Conservation (phyloP, 2,329 filamentous ascomycete genomes). For the Fusarium staphyleae region DNA sequence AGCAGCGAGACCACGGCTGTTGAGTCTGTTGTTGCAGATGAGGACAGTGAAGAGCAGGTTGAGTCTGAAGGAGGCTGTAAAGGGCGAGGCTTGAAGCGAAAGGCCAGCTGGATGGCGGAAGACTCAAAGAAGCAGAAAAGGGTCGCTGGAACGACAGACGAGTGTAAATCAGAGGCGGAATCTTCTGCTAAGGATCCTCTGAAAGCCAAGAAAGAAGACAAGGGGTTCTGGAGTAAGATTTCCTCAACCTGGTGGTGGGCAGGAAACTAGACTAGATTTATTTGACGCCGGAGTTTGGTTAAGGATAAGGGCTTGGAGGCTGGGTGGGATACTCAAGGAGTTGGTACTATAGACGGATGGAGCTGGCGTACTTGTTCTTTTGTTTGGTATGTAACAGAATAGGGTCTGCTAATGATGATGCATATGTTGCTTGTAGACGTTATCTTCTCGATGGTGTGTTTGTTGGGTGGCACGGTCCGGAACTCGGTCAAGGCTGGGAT, state of each 20-base stretch:
- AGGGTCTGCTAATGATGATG: too few species aligned
- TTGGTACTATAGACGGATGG: not conserved
- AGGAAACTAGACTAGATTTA: too few species aligned
- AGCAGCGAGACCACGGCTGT: conserved; percentile 9
- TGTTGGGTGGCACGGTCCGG: not conserved
- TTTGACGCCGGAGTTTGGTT: too few species aligned
- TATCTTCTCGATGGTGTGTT: too few species aligned
- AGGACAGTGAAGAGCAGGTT: not conserved
- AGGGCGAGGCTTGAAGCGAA: conserved; percentile 22
- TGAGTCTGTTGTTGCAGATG: not conserved
- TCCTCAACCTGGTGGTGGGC: not conserved
- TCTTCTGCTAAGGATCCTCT: not conserved
- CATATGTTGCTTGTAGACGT: too few species aligned
- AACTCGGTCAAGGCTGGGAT: conserved; percentile 7
- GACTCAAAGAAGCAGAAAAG: conserved; percentile 8
- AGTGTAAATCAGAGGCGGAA: not conserved
- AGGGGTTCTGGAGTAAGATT: not conserved
- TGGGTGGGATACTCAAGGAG: too few species aligned
- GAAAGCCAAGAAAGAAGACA: not conserved
- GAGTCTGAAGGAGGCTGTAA: not conserved
- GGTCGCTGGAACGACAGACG: not conserved
- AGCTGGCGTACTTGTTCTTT: not conserved
- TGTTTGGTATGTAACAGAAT: too few species aligned
- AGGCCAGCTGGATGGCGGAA: conserved; percentile 1
- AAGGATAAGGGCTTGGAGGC: too few species aligned